Evolutionary conservation across 768 basidiomycete genomes (phyloP).

Genomic region (Mycena olivaceomarginata): DNA sequence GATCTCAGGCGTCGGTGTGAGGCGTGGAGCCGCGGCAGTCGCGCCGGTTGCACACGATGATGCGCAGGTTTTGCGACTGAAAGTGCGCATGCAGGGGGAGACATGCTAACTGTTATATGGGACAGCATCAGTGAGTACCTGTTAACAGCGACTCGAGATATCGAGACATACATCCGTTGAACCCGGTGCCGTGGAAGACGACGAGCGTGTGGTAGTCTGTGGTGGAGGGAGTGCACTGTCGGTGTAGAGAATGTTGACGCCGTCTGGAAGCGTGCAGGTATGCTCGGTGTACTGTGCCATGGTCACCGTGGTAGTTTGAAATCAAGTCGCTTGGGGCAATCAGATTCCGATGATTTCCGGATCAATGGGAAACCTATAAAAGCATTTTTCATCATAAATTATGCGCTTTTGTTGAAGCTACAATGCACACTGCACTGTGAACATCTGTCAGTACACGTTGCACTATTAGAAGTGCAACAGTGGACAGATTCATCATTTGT

Average conservation of each 20-base stretch:
- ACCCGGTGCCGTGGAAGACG: slow-evolving; percentile 58
- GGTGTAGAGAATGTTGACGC: slow-evolving; percentile 54
- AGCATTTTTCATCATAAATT: too few species aligned
- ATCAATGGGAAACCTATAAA: too few species aligned
- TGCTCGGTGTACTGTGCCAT: slow-evolving; percentile 21
- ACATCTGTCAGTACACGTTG: too few species aligned
- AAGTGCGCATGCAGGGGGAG: slow-evolving; percentile 43
- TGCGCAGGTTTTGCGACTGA: slow-evolving; percentile 49
- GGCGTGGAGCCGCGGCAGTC: slow-evolving; percentile 57
- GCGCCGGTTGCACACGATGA: slow-evolving; percentile 55
- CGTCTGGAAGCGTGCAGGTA: slow-evolving; percentile 46
- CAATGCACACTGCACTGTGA: too few species aligned
- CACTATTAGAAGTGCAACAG: too few species aligned
- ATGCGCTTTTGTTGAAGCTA: too few species aligned
- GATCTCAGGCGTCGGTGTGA: slow-evolving; percentile 56
- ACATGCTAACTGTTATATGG: background rate
- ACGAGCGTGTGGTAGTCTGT: slow-evolving; percentile 59
- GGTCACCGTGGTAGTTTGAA: too few species aligned
- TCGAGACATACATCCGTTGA: slow-evolving; percentile 54
- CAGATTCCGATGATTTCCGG: too few species aligned
- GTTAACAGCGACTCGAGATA: too few species aligned
- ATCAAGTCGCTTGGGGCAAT: too few species aligned
- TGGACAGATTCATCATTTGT: too few species aligned
- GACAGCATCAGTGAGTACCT: too few species aligned
- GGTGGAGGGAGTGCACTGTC: slow-evolving; percentile 55